phyloP scores from a whole-genome alignment of 805 yeast species.

The Starmerella bombi region DNA sequence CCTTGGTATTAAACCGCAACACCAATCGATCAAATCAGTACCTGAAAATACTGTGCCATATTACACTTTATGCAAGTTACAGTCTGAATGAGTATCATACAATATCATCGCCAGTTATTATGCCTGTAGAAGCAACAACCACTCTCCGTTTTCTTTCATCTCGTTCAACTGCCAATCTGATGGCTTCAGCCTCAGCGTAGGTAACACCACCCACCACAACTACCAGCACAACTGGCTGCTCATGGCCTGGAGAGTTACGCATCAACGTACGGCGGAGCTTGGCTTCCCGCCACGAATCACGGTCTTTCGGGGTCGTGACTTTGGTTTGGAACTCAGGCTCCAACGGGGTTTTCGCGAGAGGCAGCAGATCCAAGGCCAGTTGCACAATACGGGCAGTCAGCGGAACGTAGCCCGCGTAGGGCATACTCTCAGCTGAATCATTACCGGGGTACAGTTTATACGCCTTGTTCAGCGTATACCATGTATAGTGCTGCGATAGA shows the following conservation, averaged over 20 bases:
- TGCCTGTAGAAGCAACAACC: conserved; percentile 37
- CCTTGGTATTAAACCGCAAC: too few relatives aligned
- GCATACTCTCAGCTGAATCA: conserved; percentile 24
- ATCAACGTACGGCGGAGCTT: conserved; percentile 26
- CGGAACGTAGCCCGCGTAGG: conserved; percentile 72
- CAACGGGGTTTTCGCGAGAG: conserved; percentile 9
- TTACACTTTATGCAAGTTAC: too few relatives aligned
- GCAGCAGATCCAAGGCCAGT: conserved; percentile 13
- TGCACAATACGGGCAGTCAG: conserved; percentile 56
- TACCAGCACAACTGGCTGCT: conserved; percentile 29
- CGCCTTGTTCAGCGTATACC: conserved; percentile 14
- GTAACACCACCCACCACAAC: conserved; percentile 80
- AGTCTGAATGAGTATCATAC: too few relatives aligned
- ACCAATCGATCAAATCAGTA: too few relatives aligned
- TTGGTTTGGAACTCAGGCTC: conserved; percentile 14
- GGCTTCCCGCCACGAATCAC: conserved; percentile 22
- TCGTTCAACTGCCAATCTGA: conserved; percentile 41
- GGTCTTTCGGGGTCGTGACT: conserved; percentile 2
- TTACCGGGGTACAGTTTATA: conserved; percentile 16
- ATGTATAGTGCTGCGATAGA: conserved; percentile 11
- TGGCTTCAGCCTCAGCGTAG: conserved; percentile 64
- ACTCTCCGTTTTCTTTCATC: conserved; percentile 29
- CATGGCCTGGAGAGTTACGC: conserved; percentile 25
- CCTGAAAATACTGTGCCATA: too few relatives aligned
- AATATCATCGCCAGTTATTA: conserved; percentile 34